Conservation (phyloP, 768 basidiomycete genomes). For the Termitomyces sp. region DNA sequence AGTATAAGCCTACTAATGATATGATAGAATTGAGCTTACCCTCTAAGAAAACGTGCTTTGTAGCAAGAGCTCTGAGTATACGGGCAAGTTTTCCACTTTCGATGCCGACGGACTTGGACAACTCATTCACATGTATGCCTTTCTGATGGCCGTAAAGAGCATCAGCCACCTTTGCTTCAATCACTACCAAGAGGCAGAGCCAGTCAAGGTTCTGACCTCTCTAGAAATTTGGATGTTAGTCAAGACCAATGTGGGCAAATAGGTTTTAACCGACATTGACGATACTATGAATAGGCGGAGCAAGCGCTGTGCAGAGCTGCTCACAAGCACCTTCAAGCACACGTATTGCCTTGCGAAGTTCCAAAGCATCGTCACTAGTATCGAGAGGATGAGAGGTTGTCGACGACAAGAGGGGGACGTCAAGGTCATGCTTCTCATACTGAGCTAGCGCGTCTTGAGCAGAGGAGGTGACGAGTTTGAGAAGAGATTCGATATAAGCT, state of each 20-base stretch:
- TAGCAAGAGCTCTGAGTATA: slow-evolving; percentile 30
- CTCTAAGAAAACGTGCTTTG: slow-evolving; percentile 35
- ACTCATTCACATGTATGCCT: slow-evolving; percentile 25
- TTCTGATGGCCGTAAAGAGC: slow-evolving; percentile 25
- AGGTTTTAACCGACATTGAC: slow-evolving; percentile 22
- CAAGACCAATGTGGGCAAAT: neutral
- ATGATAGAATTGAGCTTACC: slow-evolving; percentile 20
- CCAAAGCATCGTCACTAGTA: slow-evolving; percentile 1
- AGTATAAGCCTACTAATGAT: neutral
- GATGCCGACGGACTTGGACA: slow-evolving; percentile 13
- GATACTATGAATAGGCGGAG: slow-evolving; percentile 23
- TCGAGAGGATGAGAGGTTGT: slow-evolving; percentile 5
- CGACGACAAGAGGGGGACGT: neutral
- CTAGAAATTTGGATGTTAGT: neutral
- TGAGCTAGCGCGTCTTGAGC: slow-evolving; percentile 5
- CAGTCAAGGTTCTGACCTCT: slow-evolving; percentile 18
- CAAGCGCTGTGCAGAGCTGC: slow-evolving; percentile 24
- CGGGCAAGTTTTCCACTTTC: slow-evolving; percentile 30
- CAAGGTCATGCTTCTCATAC: slow-evolving; percentile 6
- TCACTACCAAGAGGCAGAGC: slow-evolving; percentile 22
- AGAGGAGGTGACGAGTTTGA: slow-evolving; percentile 15
- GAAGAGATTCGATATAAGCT: slow-evolving; percentile 2
- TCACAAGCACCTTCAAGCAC: slow-evolving; percentile 29
- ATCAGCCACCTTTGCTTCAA: slow-evolving; percentile 26
- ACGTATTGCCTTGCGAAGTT: slow-evolving; percentile 22